A percentile compares a stretch with the other conserved stretches of the same genome.
Evolutionary conservation across 164 flowering plant species (phyloP).

Genomic region (Stephania cephalantha): DNA sequence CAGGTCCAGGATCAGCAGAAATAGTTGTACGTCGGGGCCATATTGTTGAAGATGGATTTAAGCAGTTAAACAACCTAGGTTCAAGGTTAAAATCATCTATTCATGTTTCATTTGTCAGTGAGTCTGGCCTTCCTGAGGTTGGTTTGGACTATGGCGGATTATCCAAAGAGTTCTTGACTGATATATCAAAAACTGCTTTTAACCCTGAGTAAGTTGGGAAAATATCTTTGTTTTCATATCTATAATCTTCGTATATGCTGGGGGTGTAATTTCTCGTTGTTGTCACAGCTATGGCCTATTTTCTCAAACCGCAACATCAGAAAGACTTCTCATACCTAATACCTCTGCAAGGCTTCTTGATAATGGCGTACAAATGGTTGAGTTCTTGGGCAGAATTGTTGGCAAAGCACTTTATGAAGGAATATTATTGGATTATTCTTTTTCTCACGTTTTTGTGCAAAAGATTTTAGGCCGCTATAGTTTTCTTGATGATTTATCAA

Average conservation of each 20-base stretch:
- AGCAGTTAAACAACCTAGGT: constrained; percentile 75
- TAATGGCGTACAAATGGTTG: constrained; percentile 90
- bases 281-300: constrained; percentile 75
- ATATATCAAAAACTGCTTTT: constrained; percentile 81
- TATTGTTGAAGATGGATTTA: constrained; percentile 95
- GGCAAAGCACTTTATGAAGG: constrained; percentile 99
- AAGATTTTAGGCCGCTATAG: constrained; percentile 97
- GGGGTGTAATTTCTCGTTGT: constrained; percentile 4
- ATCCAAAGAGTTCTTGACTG: constrained; percentile 93
- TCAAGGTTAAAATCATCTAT: constrained; percentile 73
- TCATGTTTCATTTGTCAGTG: constrained; percentile 96
- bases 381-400: constrained; percentile 95
- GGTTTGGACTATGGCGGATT: constrained; percentile 98
- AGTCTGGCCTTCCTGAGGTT: constrained; percentile 96
- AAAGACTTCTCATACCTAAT: constrained; percentile 82
- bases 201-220: constrained; percentile 67
- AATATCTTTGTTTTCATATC: background rate
- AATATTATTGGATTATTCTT: constrained; percentile 87
- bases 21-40: constrained; percentile 86
- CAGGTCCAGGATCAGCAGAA: constrained; percentile 68
- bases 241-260: background rate
- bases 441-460: constrained; percentile 93
- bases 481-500: constrained; percentile 95
- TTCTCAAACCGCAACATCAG: constrained; percentile 79
- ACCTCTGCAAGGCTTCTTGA: constrained; percentile 66